Evolutionary conservation across 495 filamentous ascomycete genomes (phyloP).

Genomic region (Trichoderma parareesei): DNA sequence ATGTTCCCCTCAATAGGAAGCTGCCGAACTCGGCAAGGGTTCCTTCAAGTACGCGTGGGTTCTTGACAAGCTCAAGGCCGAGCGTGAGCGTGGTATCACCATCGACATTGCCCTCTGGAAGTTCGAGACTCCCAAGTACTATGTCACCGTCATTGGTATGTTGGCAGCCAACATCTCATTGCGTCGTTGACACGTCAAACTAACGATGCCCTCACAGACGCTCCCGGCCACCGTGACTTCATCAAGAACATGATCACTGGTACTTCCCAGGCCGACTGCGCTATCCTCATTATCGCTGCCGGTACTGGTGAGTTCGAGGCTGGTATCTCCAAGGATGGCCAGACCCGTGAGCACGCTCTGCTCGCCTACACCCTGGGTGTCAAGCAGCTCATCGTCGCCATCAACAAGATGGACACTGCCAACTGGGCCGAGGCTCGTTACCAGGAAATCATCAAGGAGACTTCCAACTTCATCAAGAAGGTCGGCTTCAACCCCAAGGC

Average conservation of each 20-base stretch:
- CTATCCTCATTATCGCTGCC: slow-evolving; percentile 99
- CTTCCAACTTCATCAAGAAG: slow-evolving; percentile 99
- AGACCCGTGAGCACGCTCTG: slow-evolving; percentile 99
- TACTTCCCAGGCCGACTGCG: slow-evolving; percentile 99
- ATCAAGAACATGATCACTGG: slow-evolving; percentile 99
- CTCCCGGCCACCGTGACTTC: slow-evolving; percentile 99
- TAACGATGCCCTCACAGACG: slow-evolving; percentile 49
- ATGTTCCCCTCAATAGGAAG: slow-evolving; percentile 55
- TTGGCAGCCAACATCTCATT: slow-evolving; percentile 11
- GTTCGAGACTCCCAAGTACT: slow-evolving; percentile 98
- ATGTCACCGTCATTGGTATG: slow-evolving; percentile 97
- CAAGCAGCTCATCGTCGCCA: slow-evolving; percentile 98
- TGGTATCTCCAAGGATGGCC: slow-evolving; percentile 99
- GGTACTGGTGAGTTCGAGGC: slow-evolving; percentile 99
- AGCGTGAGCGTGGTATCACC: slow-evolving; percentile 99
- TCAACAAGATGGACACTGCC: slow-evolving; percentile 99
- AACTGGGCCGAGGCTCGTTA: slow-evolving; percentile 95
- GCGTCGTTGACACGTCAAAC: neutral
- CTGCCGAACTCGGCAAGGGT: slow-evolving; percentile 71
- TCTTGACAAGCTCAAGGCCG: slow-evolving; percentile 99
- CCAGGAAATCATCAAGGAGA: slow-evolving; percentile 99
- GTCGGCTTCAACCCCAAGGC: slow-evolving; percentile 99
- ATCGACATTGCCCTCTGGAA: slow-evolving; percentile 99
- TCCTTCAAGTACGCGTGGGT: slow-evolving; percentile 99
- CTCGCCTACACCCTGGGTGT: slow-evolving; percentile 99